phyloP scores from a whole-genome alignment of 2,329 filamentous ascomycete genomes.

The Colletotrichum coccodes region DNA sequence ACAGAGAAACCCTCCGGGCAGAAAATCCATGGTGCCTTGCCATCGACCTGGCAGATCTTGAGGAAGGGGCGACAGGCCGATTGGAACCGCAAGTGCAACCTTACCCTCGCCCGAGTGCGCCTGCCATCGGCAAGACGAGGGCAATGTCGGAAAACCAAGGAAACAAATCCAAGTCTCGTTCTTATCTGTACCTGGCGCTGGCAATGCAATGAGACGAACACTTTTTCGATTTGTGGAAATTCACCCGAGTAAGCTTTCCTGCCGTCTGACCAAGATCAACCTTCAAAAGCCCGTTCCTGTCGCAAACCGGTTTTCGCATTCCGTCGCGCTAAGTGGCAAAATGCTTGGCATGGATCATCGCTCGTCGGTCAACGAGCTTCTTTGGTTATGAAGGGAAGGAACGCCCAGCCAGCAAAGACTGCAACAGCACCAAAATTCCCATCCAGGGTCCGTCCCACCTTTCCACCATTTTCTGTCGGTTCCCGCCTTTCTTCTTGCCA shows the following conservation, averaged over 20 bases:
- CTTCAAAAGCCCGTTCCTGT: constrained; percentile 30
- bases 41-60: background rate
- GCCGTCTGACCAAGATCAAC: constrained; percentile 29
- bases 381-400: background rate
- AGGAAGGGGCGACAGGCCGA: background rate
- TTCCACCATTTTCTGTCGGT: constrained; percentile 5
- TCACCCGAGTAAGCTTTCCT: constrained; percentile 14
- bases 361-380: constrained; percentile 5
- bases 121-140: background rate
- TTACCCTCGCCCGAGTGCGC: background rate
- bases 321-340: constrained; percentile 25
- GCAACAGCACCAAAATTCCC: constrained; percentile 2
- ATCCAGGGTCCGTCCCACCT: constrained; percentile 14
- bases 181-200: background rate
- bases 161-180: background rate
- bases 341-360: constrained; percentile 32
- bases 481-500: constrained; percentile 8
- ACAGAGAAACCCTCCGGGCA: constrained; percentile 7
- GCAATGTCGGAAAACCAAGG: background rate
- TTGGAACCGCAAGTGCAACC: background rate
- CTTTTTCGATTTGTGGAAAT: constrained; percentile 9
- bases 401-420: constrained; percentile 7
- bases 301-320: constrained; percentile 30
- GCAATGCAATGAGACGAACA: background rate
- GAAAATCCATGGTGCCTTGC: constrained; percentile 12